Evolutionary conservation across 495 filamentous ascomycete genomes (phyloP), one percentile per base, ranked within the genome.

Genomic region (Aspergillus baeticus): DNA sequence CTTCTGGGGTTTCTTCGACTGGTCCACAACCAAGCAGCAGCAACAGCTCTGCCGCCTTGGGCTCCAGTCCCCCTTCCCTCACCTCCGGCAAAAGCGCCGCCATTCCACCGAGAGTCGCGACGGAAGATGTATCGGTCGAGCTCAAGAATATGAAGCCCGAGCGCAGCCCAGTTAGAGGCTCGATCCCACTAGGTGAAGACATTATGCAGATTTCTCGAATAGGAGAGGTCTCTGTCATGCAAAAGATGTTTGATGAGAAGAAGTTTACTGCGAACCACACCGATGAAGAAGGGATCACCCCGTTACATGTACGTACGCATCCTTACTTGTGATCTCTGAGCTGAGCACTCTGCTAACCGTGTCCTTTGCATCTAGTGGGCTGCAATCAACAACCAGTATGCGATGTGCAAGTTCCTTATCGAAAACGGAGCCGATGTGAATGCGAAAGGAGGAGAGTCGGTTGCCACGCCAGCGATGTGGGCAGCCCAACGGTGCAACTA

Each of bases 301-400:
- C 94, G 47, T 76, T 98, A 72, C 94, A 98, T 80, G 94, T 98
- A 79, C 60, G 86, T 71, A 13, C 37, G 11, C 21, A 2, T 29
- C 36, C 20, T 23, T 51, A 20, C 52, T 5, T 38, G 10, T 37
- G 14, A 22, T 36, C 6, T 18, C 3, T 50, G 5, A 45, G 6
- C 5, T 29, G 42, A 13, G 47, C 4, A n/a, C 18, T 36, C 1
- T 50, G 20, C 47, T 50, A 38, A 50, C 21, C 21, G 14, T 43
- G 11, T 23, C 22, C 20, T 50, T 50, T 45, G 11, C 73, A 51
- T 58, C 20, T 71, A 98, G 93, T 98, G 94, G 94, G 94, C 94
- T 14, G 91, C 94, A n/a, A 97, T 98, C 72, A 97, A 98, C 74
- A 96, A 96, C 69, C 93, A 96, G 69, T 95, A 91, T 73, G 88